A percentile compares a stretch with the other conserved stretches of the same genome.
Conservation (phyloP, 2,329 filamentous ascomycete species). For the Coleophoma eucalyptorum region DNA sequence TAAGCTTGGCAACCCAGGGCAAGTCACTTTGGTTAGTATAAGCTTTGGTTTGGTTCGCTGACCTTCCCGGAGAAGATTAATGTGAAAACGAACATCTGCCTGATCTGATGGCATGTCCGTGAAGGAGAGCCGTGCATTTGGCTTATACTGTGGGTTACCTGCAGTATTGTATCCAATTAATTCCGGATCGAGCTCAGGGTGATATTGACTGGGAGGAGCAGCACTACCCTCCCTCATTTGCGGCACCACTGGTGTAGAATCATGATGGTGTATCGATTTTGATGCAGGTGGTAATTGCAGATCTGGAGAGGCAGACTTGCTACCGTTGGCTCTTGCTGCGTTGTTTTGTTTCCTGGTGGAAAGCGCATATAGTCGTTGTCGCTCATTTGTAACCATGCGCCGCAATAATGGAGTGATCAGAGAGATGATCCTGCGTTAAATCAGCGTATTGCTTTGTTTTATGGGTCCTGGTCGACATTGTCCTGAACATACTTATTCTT, state of each 20-base stretch:
- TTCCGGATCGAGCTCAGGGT: not conserved
- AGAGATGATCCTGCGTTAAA: slow-evolving; percentile 17
- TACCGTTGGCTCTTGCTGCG: slow-evolving; percentile 1
- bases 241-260: not conserved
- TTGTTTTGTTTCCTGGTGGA: slow-evolving; percentile 14
- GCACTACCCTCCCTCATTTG: not conserved
- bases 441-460: slow-evolving; percentile 5
- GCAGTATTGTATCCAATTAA: not conserved
- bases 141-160: not conserved
- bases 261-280: not conserved
- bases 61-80: slow-evolving; percentile 21
- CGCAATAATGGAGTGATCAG: slow-evolving; percentile 24
- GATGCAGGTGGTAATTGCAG: slow-evolving; percentile 1
- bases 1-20: slow-evolving; percentile 20
- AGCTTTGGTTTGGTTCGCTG: slow-evolving; percentile 15
- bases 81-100: slow-evolving; percentile 11
- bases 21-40: slow-evolving; percentile 12
- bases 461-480: not conserved
- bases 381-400: slow-evolving; percentile 29
- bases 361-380: slow-evolving; percentile 24
- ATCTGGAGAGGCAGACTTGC: not conserved
- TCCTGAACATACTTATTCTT: slow-evolving; percentile 21
- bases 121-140: not conserved
- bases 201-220: not conserved
- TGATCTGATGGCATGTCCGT: not conserved